A percentile compares a stretch with the other conserved stretches of the same genome.
Conservation (phyloP, 495 filamentous ascomycete genomes). For the Hamigera avellanea region DNA sequence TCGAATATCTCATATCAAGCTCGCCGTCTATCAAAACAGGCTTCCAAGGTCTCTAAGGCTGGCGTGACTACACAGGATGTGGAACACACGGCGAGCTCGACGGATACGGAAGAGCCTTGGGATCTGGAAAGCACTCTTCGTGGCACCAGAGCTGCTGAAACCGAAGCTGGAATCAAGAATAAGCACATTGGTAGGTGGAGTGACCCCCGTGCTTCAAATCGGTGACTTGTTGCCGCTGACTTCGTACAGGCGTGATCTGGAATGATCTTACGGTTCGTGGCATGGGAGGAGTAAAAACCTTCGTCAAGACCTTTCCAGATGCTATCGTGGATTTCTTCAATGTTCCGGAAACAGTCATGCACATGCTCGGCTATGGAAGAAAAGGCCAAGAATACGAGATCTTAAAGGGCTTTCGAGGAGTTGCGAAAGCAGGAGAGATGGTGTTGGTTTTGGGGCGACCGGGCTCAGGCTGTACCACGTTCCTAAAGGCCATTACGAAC, state of each 20-base stretch:
- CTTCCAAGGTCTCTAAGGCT: slow-evolving; percentile 27
- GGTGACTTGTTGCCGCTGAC: slow-evolving; percentile 1
- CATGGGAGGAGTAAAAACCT: slow-evolving; percentile 63
- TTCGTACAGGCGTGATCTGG: slow-evolving; percentile 56
- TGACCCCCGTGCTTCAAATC: too few species aligned
- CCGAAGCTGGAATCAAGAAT: slow-evolving; percentile 61
- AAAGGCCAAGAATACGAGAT: slow-evolving; percentile 56
- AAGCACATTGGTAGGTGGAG: slow-evolving; percentile 52
- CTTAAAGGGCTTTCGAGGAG: slow-evolving; percentile 42
- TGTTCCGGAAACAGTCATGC: slow-evolving; percentile 45
- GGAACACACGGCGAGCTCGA: slow-evolving; percentile 36
- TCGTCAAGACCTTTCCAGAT: slow-evolving; percentile 73
- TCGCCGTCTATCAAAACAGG: slow-evolving; percentile 30
- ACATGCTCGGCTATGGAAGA: slow-evolving; percentile 45
- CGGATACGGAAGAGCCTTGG: slow-evolving; percentile 46
- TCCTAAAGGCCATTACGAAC: slow-evolving; percentile 76
- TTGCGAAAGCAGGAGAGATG: slow-evolving; percentile 76
- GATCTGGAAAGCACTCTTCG: slow-evolving; percentile 59
- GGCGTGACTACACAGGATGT: slow-evolving; percentile 25
- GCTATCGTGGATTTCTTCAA: slow-evolving; percentile 71
- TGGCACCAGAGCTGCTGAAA: slow-evolving; percentile 56
- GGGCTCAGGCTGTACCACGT: slow-evolving; percentile 79
- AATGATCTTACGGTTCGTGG: slow-evolving; percentile 67
- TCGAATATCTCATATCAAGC: slow-evolving; percentile 50
- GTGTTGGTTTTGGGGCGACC: slow-evolving; percentile 78